Percentiles rank a stretch among this genome's conserved stretches.
phyloP scores from a whole-genome alignment of 2,329 filamentous ascomycete species.

The Arthrobotrys pseudoclavata region DNA sequence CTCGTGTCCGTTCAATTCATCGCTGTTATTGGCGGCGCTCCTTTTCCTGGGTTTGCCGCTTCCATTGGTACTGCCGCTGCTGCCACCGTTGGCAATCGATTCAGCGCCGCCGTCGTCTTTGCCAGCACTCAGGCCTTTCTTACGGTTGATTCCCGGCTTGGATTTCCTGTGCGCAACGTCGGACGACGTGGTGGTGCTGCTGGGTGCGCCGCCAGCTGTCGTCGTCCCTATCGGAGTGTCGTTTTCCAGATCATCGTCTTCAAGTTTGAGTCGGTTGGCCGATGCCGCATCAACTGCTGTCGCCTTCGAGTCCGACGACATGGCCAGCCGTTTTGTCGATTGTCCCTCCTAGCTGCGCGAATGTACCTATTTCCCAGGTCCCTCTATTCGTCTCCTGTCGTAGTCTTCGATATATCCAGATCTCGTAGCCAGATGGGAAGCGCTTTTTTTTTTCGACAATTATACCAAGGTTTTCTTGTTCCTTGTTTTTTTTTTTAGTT shows the following conservation, averaged over 20 bases:
- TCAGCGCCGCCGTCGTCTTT: conserved; percentile 45
- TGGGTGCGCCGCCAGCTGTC: conserved; percentile 15
- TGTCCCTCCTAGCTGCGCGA: neutral
- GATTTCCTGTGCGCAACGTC: conserved; percentile 58
- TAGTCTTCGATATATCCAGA: conserved; percentile 1
- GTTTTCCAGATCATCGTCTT: conserved; percentile 51
- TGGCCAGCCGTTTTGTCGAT: conserved; percentile 35
- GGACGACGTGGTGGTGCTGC: conserved; percentile 47
- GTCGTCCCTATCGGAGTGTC: conserved; percentile 29
- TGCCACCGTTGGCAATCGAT: conserved; percentile 45
- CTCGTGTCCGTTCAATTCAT: conserved; percentile 60
- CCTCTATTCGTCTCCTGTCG: conserved; percentile 2
- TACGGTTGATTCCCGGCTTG: conserved; percentile 49
- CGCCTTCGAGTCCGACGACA: conserved; percentile 52
- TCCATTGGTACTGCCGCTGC: conserved; percentile 52
- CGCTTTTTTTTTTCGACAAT: neutral
- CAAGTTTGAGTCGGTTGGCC: conserved; percentile 48
- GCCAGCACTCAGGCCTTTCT: conserved; percentile 55
- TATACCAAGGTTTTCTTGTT: neutral
- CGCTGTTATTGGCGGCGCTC: conserved; percentile 42
- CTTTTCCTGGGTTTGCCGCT: conserved; percentile 47
- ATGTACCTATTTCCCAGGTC: neutral
- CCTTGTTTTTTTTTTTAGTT: neutral
- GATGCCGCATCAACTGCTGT: conserved; percentile 34
- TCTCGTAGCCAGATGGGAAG: conserved; percentile 1